phyloP scores from a whole-genome alignment of 805 yeast species.

The Jamesozyma spencerorum region DNA sequence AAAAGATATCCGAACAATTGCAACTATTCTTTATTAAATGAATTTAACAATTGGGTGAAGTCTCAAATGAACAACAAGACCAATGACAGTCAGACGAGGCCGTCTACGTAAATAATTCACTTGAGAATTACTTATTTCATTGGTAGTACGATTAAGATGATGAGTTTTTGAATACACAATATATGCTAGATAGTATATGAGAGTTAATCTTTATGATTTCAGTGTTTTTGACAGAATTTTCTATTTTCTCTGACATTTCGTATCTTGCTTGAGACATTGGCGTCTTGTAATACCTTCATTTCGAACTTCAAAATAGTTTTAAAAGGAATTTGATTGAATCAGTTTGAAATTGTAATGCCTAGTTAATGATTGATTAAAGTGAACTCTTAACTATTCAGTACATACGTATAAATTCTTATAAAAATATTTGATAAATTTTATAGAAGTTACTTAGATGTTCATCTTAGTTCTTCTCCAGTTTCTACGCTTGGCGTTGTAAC shows the following conservation, averaged over 20 bases:
- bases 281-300: no score
- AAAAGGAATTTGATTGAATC: no score
- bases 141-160: constrained; percentile 13
- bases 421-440: constrained; percentile 2
- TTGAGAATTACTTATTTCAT: not conserved
- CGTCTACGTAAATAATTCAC: not conserved
- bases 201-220: constrained; percentile 23
- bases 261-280: not conserved
- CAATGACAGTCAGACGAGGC: constrained; percentile 1
- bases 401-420: constrained; percentile 5
- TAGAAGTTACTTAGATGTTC: constrained; percentile 34
- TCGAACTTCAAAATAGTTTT: no score
- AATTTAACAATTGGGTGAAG: no score
- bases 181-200: constrained; percentile 33
- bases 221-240: constrained; percentile 16
- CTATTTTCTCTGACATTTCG: constrained; percentile 2
- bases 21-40: no score
- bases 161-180: constrained; percentile 26
- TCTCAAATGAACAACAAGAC: no score
- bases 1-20: no score
- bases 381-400: constrained; percentile 1
- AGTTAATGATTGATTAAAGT: constrained; percentile 3
- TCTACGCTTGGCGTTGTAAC: constrained; percentile 99
- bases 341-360: no score
- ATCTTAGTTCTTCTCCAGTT: constrained; percentile 99